Base-by-base conservation (phyloP, 345 rosid species). In the Gossypium ekmanianum region DNA sequence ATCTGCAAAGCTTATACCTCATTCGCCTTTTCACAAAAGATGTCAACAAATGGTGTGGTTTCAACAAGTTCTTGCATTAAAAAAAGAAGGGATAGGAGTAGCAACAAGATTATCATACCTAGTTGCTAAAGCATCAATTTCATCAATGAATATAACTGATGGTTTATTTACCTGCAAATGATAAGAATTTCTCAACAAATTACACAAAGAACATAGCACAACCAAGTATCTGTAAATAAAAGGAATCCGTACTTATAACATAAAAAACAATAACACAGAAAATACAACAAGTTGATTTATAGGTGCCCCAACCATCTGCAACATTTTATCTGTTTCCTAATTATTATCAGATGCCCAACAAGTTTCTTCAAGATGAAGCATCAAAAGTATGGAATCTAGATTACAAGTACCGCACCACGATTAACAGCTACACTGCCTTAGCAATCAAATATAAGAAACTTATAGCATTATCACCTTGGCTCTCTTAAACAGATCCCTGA, bases 41-140 rank as follows among this genome's bases (percentile, higher is more conserved):
- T 52, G 22, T 16, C 55, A 67, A 22, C 43, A 68, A 68, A 50
- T 14, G 58, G 72, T 9, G 12, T 16, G 58, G 39, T 68, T 22
- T 29, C 45, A 51, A 27, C 24, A 52, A 52, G 47, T 70, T 27
- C 47, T 29, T 12, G 58, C 39, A 64, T 69, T 18, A 68, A 65
- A 47, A 67, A 10, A 67, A 67, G 13, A 48, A 17, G 75, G 75
- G 52, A 20, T 62, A 17, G 50, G 71, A 11, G 48, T 29, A 4
- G 7, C 59, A 1, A n/a, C 44, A 34, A 11, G 61, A 70, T 29
- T 34, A 43, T 39, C 78, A 45, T 87, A 94, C 98, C 98, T 86
- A 73, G 98, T 92, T 54, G 96, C 98, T 70, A 94, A 83, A 41
- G 97, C 98, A 88, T 94, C 98, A 62, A 94, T 94, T 81, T 94